Base-by-base conservation (phyloP, 2,329 filamentous ascomycete genomes). In the Ceratocystis eucalypticola region DNA sequence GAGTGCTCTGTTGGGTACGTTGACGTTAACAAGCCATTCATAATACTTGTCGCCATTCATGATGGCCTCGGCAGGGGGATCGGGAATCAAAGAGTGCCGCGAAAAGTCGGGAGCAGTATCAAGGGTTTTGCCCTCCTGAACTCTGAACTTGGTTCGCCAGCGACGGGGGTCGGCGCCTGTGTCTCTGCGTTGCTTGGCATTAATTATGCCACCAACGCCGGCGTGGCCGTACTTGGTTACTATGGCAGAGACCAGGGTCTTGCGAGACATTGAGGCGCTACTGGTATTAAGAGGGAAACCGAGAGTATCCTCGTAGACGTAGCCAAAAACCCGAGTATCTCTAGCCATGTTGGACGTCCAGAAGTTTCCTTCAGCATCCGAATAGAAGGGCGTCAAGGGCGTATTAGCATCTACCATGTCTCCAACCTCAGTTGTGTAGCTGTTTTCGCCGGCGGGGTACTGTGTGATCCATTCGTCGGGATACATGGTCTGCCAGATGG, bases 401-500 rank as follows among this genome's bases (percentile, higher is more conserved):
- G 85, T 86, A 65, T 78, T 77, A 0, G 78, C 76, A 68, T 84
- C 79, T 70, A 85, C 79, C 0, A 81, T 74, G 1, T 81, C 77
- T 0, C 84, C 84, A 8, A 77, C 75, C 1, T 78, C 71, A 5
- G 80, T 83, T 0, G 84, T 87, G 71, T 84, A 91, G 1, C 85
- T 88, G 12, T 80, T 79, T 46, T 79, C 80, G n/a, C 74, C 76
- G 64, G 79, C 82, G 5, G 76, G 70, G 68, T 82, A 80, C 0
- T 85, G 80, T 25, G 79, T 76, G 4, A 91, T 81, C 76, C 86
- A 93, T 33, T 82, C 82, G 22, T 84, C 77, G 0, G 87, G 88
- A 69, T 94, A 82, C 15, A 94, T 74, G 0, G 80, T 78, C 76
- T 94, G 88, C 88, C 88, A 94, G 68, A 95, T 81, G 41, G 88